phyloP scores from a whole-genome alignment of 345 rosid species.

The Brassica rapa region DNA sequence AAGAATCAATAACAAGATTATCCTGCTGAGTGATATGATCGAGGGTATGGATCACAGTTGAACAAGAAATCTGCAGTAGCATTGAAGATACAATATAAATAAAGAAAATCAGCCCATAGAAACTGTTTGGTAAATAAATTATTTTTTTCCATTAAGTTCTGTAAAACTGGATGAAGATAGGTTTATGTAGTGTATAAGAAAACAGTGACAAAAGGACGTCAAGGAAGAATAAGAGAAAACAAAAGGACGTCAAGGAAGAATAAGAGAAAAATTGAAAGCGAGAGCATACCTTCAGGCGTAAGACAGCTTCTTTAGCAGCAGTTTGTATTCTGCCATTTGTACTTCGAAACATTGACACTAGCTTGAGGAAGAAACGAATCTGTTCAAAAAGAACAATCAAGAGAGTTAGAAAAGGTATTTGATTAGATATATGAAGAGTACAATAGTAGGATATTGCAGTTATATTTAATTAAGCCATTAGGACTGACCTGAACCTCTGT shows the following conservation, averaged over 20 bases:
- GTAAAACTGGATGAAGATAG: conserved; percentile 8
- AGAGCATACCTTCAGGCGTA: conserved; percentile 67
- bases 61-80: conserved; percentile 62
- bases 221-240: neutral
- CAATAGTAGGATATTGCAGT: conserved; percentile 2
- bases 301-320: conserved; percentile 71
- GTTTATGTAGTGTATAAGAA: neutral
- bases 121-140: conserved; percentile 2
- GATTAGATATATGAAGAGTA: neutral
- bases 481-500: conserved; percentile 70
- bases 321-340: conserved; percentile 60
- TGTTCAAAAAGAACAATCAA: conserved; percentile 45
- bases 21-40: conserved; percentile 50
- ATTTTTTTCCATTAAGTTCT: neutral
- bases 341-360: conserved; percentile 59
- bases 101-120: conserved; percentile 13
- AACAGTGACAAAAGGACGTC: neutral
- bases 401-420: conserved; percentile 1
- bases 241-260: neutral
- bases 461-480: conserved; percentile 13
- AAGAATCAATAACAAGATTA: conserved; percentile 36
- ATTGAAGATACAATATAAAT: conserved; percentile 17
- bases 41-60: conserved; percentile 60
- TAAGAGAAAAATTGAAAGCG: neutral
- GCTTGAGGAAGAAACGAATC: conserved; percentile 62